Evolutionary conservation across 176 grass and related monocot species (phyloP).

Genomic region (Lolium rigidum): DNA sequence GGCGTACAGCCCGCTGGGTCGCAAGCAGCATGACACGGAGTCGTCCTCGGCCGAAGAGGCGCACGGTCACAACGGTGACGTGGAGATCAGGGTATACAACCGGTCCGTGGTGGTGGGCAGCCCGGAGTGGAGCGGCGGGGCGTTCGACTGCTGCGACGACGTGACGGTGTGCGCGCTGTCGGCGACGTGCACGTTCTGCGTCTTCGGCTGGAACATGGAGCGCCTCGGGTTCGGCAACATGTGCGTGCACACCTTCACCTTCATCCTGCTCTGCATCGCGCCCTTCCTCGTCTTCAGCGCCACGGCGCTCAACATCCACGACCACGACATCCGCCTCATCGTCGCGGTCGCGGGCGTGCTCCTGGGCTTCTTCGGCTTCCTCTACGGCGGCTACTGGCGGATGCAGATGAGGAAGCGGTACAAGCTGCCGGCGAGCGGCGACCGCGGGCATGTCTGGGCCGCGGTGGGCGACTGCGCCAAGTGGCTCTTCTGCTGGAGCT

Average conservation of each 20-base stretch:
- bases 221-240: slow-evolving; percentile 98
- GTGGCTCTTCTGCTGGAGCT: slow-evolving; percentile 93
- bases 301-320: slow-evolving; percentile 73
- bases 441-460: slow-evolving; percentile 17
- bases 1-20: slow-evolving; percentile 62
- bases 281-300: slow-evolving; percentile 83
- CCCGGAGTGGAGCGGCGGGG: slow-evolving; percentile 87
- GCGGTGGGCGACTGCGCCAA: slow-evolving; percentile 66
- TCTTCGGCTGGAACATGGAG: slow-evolving; percentile 98
- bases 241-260: slow-evolving; percentile 95
- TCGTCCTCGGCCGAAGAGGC: background rate
- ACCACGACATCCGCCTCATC: slow-evolving; percentile 50
- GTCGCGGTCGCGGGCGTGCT: slow-evolving; percentile 62
- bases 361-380: slow-evolving; percentile 65
- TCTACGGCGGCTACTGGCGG: slow-evolving; percentile 93
- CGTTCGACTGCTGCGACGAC: slow-evolving; percentile 92
- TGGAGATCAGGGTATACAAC: slow-evolving; percentile 69
- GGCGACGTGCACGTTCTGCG: slow-evolving; percentile 75
- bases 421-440: slow-evolving; percentile 61
- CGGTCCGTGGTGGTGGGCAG: slow-evolving; percentile 72
- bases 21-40: slow-evolving; percentile 42
- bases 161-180: slow-evolving; percentile 68
- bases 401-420: slow-evolving; percentile 88
- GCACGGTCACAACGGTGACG: background rate
- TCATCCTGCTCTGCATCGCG: slow-evolving; percentile 62